These are phyloP conservation scores for Cadophora gregata DNA, from an alignment of 2,329 filamentous ascomycete species.

Conservation along the genomic window DNA sequence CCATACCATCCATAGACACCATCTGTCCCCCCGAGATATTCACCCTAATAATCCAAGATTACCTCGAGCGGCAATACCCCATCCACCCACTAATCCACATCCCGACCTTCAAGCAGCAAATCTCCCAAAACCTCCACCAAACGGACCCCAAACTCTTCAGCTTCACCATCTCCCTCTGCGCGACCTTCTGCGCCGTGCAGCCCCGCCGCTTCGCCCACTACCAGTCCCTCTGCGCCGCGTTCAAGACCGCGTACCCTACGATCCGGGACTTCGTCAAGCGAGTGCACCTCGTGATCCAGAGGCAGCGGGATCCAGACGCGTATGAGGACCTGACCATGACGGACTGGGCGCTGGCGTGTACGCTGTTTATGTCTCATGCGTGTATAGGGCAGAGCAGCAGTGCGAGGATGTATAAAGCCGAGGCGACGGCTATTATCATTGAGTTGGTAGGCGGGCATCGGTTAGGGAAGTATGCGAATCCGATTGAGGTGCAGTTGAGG, in stretches of 20 bases:
- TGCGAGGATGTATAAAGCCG: background rate
- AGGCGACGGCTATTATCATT: background rate
- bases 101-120: conserved; percentile 1
- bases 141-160: background rate
- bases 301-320: background rate
- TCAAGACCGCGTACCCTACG: background rate
- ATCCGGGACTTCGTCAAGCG: conserved; percentile 3
- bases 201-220: background rate
- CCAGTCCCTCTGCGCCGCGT: background rate
- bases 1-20: background rate
- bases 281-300: conserved; percentile 1
- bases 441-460: background rate
- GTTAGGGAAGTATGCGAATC: background rate
- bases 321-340: conserved; percentile 5
- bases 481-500: background rate
- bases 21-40: conserved; percentile 1
- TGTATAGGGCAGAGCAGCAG: conserved; percentile 2
- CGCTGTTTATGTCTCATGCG: background rate
- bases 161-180: background rate
- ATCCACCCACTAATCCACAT: background rate
- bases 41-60: background rate
- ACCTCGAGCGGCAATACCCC: background rate
- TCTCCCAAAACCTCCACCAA: background rate
- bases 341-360: background rate
- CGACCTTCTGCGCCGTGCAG: background rate